Conservation (phyloP, 306 rosid genomes). For the Boehmeria nivea region DNA sequence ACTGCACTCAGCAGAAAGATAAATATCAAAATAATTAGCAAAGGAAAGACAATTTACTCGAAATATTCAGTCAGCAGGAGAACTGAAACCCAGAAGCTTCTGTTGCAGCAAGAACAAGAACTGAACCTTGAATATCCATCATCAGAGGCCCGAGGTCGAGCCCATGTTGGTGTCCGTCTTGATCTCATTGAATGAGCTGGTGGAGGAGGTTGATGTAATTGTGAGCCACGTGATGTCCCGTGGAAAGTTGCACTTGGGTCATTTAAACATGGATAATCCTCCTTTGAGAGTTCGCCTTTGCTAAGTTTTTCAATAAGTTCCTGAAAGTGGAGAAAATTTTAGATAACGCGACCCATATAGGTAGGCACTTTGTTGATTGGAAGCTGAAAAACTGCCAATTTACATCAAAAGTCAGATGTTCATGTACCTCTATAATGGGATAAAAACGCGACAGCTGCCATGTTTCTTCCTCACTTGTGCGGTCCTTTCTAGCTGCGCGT, state of each 20-base stretch:
- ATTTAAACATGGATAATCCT: slow-evolving; percentile 88
- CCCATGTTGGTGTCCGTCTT: slow-evolving; percentile 84
- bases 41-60: not conserved
- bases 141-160: slow-evolving; percentile 80
- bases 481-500: slow-evolving; percentile 79
- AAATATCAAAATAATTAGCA: not conserved
- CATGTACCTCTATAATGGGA: slow-evolving; percentile 83
- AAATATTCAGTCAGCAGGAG: not conserved
- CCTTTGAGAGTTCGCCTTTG: slow-evolving; percentile 72
- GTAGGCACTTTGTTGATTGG: too few species aligned
- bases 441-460: slow-evolving; percentile 94
- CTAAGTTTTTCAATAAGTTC: slow-evolving; percentile 80
- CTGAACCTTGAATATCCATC: slow-evolving; percentile 92
- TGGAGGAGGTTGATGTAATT: slow-evolving; percentile 49
- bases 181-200: slow-evolving; percentile 90
- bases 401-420: too few species aligned
- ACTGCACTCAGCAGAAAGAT: slow-evolving; percentile 29
- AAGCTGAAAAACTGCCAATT: too few species aligned
- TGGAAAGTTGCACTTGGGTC: slow-evolving; percentile 75
- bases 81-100: not conserved
- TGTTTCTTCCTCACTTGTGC: slow-evolving; percentile 61
- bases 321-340: slow-evolving; percentile 30
- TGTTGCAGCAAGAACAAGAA: not conserved
- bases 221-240: slow-evolving; percentile 46
- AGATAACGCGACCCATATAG: too few species aligned